Evolutionary conservation across 2,329 filamentous ascomycete species (phyloP).

Genomic region (Penicillium italicum): DNA sequence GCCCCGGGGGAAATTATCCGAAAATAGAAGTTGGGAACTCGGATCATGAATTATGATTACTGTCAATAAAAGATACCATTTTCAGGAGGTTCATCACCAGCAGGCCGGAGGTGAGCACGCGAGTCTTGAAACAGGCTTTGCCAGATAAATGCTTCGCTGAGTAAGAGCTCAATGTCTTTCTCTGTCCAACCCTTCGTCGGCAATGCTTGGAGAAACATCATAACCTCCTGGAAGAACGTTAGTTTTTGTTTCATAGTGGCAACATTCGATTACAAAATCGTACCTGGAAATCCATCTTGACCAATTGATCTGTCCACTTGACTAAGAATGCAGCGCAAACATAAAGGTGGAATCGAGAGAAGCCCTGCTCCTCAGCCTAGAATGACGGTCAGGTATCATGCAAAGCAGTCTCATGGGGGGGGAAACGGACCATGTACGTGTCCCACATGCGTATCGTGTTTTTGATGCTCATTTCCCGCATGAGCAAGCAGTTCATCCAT

Average conservation of each 20-base stretch:
- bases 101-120: slow-evolving; percentile 69
- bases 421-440: slow-evolving; percentile 75
- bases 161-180: slow-evolving; percentile 91
- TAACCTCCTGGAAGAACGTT: slow-evolving; percentile 69
- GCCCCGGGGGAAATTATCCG: slow-evolving; percentile 6
- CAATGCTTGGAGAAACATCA: slow-evolving; percentile 98
- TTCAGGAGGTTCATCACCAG: slow-evolving; percentile 34
- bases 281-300: slow-evolving; percentile 88
- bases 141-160: slow-evolving; percentile 98
- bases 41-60: slow-evolving; percentile 33
- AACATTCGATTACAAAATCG: slow-evolving; percentile 9
- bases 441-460: slow-evolving; percentile 99
- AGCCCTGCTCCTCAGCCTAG: slow-evolving; percentile 95
- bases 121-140: slow-evolving; percentile 95
- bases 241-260: slow-evolving; percentile 9
- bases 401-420: not conserved
- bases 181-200: slow-evolving; percentile 94
- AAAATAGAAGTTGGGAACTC: slow-evolving; percentile 14
- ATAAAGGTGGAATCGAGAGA: slow-evolving; percentile 97
- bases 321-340: slow-evolving; percentile 97
- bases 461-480: slow-evolving; percentile 93
- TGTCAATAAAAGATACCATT: slow-evolving; percentile 36
- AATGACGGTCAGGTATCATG: slow-evolving; percentile 17
- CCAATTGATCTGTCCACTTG: slow-evolving; percentile 93
- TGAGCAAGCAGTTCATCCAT: slow-evolving; percentile 99